These are phyloP conservation scores for Trichophyton rubrum DNA, from an alignment of 2,329 filamentous ascomycete species.

Conservation along the genomic window DNA sequence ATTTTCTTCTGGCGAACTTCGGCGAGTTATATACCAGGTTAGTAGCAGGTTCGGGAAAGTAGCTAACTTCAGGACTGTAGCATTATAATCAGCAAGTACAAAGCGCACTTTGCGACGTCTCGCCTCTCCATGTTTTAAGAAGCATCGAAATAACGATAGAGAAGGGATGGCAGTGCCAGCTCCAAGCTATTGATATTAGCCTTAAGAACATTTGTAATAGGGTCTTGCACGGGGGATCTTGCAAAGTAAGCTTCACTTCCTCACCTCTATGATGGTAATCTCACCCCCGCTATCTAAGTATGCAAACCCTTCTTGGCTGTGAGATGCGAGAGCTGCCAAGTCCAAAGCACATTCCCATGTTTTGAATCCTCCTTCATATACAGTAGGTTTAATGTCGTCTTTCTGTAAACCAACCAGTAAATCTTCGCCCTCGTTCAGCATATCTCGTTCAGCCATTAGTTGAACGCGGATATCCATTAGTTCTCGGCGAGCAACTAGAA, in stretches of 20 bases:
- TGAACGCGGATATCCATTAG: constrained; percentile 53
- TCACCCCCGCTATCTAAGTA: constrained; percentile 15
- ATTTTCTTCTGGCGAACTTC: not conserved
- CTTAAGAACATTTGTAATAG: not conserved
- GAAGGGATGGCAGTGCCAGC: constrained; percentile 51
- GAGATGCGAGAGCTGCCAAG: constrained; percentile 29
- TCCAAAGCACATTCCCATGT: constrained; percentile 56
- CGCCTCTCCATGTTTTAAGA: not conserved
- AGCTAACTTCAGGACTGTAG: constrained; percentile 46
- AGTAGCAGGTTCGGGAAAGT: constrained; percentile 50
- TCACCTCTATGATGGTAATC: constrained; percentile 33
- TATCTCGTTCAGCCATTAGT: constrained; percentile 46
- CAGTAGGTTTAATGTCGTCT: constrained; percentile 45
- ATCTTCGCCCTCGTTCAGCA: constrained; percentile 30
- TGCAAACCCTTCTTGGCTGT: constrained; percentile 19
- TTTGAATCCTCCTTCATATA: constrained; percentile 58
- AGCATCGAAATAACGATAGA: constrained; percentile 41
- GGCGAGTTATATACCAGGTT: constrained; percentile 31
- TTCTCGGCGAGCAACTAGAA: constrained; percentile 43
- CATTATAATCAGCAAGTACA: constrained; percentile 51
- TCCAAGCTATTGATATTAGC: constrained; percentile 36
- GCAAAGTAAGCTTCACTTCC: not conserved
- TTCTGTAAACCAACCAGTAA: constrained; percentile 39
- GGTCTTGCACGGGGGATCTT: not conserved
- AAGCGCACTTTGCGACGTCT: constrained; percentile 33